These are phyloP conservation scores for Penicillium sp. DNA, from an alignment of 2,329 filamentous ascomycete species.

Conservation along the genomic window DNA sequence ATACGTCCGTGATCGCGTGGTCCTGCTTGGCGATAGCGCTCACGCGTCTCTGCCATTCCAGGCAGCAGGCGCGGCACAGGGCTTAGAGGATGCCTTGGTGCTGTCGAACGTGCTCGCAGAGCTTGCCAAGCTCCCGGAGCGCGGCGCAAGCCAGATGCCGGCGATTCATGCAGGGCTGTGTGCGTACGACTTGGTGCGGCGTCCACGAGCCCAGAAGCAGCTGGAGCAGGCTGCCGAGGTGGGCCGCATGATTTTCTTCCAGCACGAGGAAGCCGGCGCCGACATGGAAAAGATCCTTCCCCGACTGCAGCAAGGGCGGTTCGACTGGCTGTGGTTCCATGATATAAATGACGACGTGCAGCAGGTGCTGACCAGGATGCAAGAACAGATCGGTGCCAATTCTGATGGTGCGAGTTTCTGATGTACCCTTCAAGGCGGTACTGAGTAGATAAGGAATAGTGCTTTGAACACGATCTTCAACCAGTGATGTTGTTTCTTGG, in stretches of 20 bases:
- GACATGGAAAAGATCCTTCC: constrained; percentile 17
- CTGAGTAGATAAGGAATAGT: too few species aligned
- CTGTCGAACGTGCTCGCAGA: constrained; percentile 35
- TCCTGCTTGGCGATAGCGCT: constrained; percentile 43
- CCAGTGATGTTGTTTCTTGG: too few species aligned
- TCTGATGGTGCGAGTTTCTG: too few species aligned
- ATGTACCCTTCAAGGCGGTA: too few species aligned
- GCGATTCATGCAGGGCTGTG: neutral
- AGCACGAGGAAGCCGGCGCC: constrained; percentile 17
- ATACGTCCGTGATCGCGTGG: constrained; percentile 35
- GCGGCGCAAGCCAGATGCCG: neutral
- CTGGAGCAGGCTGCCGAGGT: constrained; percentile 14
- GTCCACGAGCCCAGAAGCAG: constrained; percentile 13
- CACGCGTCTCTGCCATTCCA: constrained; percentile 42
- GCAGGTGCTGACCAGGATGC: constrained; percentile 2
- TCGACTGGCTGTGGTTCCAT: constrained; percentile 21
- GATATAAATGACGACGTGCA: constrained; percentile 16
- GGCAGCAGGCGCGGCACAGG: constrained; percentile 42
- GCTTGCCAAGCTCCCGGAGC: constrained; percentile 4
- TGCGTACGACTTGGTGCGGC: constrained; percentile 13
- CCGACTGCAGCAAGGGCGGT: constrained; percentile 13
- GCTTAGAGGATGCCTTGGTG: constrained; percentile 43
- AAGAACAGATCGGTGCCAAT: neutral
- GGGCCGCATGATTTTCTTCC: constrained; percentile 18
- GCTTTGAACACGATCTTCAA: too few species aligned